Percentiles rank a stretch among this genome's conserved stretches.
Evolutionary conservation across 1,284 basidiomycete genomes (phyloP).

Genomic region (Boletellus deceptivus): DNA sequence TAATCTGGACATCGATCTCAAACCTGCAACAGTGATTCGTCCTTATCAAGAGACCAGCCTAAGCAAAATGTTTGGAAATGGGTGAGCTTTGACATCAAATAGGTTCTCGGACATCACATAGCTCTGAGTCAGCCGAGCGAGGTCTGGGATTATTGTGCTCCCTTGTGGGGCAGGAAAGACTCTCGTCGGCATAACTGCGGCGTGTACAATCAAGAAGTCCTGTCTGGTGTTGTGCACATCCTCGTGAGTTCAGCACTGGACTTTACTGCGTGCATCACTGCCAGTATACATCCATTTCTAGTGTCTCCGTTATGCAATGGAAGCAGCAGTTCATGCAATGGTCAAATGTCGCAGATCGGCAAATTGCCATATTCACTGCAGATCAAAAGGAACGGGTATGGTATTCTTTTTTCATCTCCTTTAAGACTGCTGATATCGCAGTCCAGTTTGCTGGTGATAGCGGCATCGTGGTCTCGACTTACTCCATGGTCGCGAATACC

Average conservation of each 20-base stretch:
- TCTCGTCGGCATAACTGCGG: constrained; percentile 97
- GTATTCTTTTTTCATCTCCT: not conserved
- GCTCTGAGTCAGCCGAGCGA: constrained; percentile 67
- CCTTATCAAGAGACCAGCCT: constrained; percentile 97
- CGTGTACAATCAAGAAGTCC: constrained; percentile 99
- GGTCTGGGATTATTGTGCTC: constrained; percentile 97
- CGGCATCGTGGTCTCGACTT: constrained; percentile 95
- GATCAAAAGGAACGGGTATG: constrained; percentile 93
- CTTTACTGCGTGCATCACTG: not conserved
- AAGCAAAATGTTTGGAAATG: constrained; percentile 99
- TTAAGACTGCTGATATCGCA: constrained; percentile 1
- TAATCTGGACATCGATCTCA: constrained; percentile 94
- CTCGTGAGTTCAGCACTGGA: constrained; percentile 59
- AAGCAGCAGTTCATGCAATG: constrained; percentile 95
- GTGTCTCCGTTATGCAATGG: constrained; percentile 98
- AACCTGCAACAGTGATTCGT: constrained; percentile 92
- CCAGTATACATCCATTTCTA: constrained; percentile 31
- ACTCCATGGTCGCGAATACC: constrained; percentile 98
- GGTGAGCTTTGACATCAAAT: constrained; percentile 45
- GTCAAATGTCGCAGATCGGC: constrained; percentile 93
- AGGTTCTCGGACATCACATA: not conserved
- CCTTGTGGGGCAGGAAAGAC: constrained; percentile 99
- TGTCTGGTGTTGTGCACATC: constrained; percentile 98
- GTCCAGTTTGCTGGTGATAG: constrained; percentile 86
- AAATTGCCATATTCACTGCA: constrained; percentile 94